Base-by-base conservation (phyloP, 108 stramenopile species). In the Nitzschia putrida region DNA sequence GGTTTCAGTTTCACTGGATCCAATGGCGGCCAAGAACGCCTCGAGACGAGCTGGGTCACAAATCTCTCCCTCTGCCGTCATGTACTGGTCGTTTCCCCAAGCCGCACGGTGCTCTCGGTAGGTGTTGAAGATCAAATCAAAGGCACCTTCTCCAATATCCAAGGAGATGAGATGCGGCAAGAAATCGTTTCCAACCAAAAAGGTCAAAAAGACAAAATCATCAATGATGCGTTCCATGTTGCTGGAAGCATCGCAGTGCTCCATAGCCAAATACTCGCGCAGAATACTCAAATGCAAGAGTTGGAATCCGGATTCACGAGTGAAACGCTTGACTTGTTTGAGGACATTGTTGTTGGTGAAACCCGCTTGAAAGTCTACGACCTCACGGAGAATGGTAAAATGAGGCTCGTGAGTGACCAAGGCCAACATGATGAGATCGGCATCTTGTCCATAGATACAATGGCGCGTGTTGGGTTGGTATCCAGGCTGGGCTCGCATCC, bases 121-220 rank as follows among this genome's bases (percentile, higher is more conserved):
- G 6, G 94, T 80, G 51, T 90, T 75, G 73, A 98, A 94, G n/a
- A 99, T 70, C 54, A 97, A 84, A 66, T 95, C 95, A 66, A 99
- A 90, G 0, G 97, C 98, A 1, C 97, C 95, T 68, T 99, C 98
- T 4, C 91, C 86, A 73, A 99, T 99, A 76, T 97, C 97, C 12
- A 99, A 80, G 24, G 96, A 86, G 8, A 95, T 97, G 85, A 98
- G 76, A 72, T 99, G 98, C 11, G 99, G 99, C 41, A 99, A 88
- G 68, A 99, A 99, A 71, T 99, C 97, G 73, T 97, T 97, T 29
- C 99, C 99, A 18, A 98, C 95, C 53, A 99, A 83, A 64, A 98
- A 93, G n/a, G 97, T 98, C 88, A 99, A 93, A 82, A 99, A 95
- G 6, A 98, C 97, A 77, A 98, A 99, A 74, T 99, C 99, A 76